Conservation (phyloP, 148 eudicot species). For the Vaccinium darrowii region DNA sequence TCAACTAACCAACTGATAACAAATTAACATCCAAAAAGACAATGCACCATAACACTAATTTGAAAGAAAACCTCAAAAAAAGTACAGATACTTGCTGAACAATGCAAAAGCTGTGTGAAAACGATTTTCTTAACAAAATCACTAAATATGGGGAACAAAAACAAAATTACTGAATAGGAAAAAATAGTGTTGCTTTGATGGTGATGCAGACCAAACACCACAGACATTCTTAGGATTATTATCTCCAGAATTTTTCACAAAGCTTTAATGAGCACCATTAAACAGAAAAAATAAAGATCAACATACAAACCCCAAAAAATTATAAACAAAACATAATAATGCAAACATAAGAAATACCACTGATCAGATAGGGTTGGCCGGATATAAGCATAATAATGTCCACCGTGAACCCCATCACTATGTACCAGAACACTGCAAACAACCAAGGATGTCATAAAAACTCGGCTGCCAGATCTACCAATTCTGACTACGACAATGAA, state of each 20-base stretch:
- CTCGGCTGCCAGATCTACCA: not conserved
- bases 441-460: not conserved
- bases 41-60: not conserved
- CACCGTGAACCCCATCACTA: slow-evolving; percentile 86
- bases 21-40: not conserved
- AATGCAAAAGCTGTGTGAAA: slow-evolving; percentile 1
- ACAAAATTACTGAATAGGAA: not conserved
- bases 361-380: slow-evolving; percentile 79
- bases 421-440: slow-evolving; percentile 80
- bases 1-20: not conserved
- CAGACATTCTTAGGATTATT: not conserved
- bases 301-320: not conserved
- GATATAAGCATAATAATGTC: slow-evolving; percentile 84
- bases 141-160: not conserved
- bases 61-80: not conserved
- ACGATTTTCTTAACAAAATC: not conserved
- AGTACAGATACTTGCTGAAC: not conserved
- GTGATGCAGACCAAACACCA: not conserved
- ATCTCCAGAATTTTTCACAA: not conserved
- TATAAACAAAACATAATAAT: not conserved
- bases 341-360: slow-evolving; percentile 36
- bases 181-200: not conserved
- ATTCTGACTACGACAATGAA: not conserved
- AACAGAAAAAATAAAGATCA: not conserved
- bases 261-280: not conserved